Conservation (phyloP, 75 land plant genomes). For the Cryptomeria japonica region DNA sequence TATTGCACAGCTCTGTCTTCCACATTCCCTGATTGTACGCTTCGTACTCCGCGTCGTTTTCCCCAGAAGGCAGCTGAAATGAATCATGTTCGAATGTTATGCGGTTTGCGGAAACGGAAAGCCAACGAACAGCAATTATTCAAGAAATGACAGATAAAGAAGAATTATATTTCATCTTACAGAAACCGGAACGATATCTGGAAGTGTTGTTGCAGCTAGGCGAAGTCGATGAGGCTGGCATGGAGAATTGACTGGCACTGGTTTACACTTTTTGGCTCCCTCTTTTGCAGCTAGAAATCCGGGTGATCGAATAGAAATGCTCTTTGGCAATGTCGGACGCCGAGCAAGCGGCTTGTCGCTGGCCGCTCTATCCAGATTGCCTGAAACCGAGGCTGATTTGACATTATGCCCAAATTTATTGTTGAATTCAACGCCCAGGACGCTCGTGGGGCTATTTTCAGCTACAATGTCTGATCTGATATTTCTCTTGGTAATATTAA, state of each 20-base stretch:
- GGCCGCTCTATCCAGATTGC: not conserved
- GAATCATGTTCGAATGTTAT: not conserved
- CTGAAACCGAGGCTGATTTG: not conserved
- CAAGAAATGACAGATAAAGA: not conserved
- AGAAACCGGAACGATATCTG: not conserved
- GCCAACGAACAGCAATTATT: not conserved
- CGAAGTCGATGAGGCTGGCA: conserved; percentile 5
- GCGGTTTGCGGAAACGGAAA: not conserved
- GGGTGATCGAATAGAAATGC: conserved; percentile 57
- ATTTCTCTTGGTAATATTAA: not conserved
- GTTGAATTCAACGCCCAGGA: conserved; percentile 3
- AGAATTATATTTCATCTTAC: conserved; percentile 1
- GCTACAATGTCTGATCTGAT: not conserved
- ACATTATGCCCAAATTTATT: not conserved
- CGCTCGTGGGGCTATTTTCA: conserved; percentile 38
- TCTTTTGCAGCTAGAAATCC: conserved; percentile 34
- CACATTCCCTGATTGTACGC: conserved; percentile 76
- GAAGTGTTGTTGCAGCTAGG: not conserved
- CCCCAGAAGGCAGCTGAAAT: conserved; percentile 14
- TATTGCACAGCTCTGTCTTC: conserved; percentile 89
- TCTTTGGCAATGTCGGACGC: conserved; percentile 42
- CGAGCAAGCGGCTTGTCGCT: not conserved
- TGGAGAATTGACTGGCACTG: conserved; percentile 1
- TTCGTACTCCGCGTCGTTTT: conserved; percentile 36
- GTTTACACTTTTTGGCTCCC: conserved; percentile 1